Conservation (phyloP, 805 yeast species). For the Ogataea nonfermentans region DNA sequence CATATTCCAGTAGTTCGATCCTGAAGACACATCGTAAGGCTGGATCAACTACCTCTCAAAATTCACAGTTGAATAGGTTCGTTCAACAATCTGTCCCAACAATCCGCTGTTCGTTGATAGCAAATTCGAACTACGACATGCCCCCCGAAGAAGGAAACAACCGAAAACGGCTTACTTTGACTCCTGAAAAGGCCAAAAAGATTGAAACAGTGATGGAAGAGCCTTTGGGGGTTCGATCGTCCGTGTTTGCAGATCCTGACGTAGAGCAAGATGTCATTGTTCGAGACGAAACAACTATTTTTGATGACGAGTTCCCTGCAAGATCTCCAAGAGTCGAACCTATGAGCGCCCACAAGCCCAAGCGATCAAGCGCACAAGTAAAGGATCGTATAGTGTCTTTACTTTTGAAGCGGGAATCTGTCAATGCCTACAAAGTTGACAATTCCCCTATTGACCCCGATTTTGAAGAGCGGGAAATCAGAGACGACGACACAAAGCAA, state of each 20-base stretch:
- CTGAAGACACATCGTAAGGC: slow-evolving; percentile 31
- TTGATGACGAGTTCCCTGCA: slow-evolving; percentile 17
- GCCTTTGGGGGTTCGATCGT: slow-evolving; percentile 11
- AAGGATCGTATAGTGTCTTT: slow-evolving; percentile 15
- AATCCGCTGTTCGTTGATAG: slow-evolving; percentile 29
- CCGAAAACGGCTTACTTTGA: slow-evolving; percentile 23
- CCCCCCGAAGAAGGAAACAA: slow-evolving; percentile 22
- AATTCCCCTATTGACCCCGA: slow-evolving; percentile 30
- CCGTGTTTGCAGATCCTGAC: slow-evolving; percentile 31
- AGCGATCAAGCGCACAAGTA: slow-evolving; percentile 3
- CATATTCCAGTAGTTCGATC: slow-evolving; percentile 15
- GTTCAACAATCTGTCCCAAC: slow-evolving; percentile 21
- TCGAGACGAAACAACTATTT: slow-evolving; percentile 18
- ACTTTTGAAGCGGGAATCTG: slow-evolving; percentile 12
- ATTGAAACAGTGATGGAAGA: slow-evolving; percentile 3
- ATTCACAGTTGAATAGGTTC: slow-evolving; percentile 21
- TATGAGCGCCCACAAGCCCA: slow-evolving; percentile 1
- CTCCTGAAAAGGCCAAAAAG: slow-evolving; percentile 26
- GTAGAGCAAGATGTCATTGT: slow-evolving; percentile 13
- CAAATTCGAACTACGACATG: slow-evolving; percentile 29
- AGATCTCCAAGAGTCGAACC: slow-evolving; percentile 12
- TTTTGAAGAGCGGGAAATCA: slow-evolving; percentile 9
- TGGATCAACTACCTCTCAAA: slow-evolving; percentile 25
- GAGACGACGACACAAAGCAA: slow-evolving; percentile 4
- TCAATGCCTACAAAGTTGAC: slow-evolving; percentile 18